Evolutionary conservation across 176 grass and related monocot species (phyloP).

Genomic region (Elymus sibiricus): DNA sequence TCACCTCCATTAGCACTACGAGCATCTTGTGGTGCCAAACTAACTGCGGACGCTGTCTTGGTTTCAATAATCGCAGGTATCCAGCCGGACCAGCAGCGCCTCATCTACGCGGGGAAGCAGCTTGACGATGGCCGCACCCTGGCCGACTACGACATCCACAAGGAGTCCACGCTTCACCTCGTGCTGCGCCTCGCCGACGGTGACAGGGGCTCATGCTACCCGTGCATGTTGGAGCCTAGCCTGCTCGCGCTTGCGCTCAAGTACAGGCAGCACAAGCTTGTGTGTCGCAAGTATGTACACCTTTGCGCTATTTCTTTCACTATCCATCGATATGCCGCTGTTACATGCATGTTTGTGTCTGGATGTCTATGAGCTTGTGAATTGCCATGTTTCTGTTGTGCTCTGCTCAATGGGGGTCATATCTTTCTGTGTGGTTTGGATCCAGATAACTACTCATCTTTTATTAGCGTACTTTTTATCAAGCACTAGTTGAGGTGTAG

Average conservation of each 20-base stretch:
- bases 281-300: neutral
- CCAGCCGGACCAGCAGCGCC: conserved; percentile 47
- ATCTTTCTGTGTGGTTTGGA: too few relatives aligned
- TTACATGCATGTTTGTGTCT: neutral
- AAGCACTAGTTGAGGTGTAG: too few relatives aligned
- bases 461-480: too few relatives aligned
- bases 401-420: neutral
- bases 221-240: neutral
- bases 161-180: conserved; percentile 48
- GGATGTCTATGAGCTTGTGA: neutral
- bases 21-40: too few relatives aligned
- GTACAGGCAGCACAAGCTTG: neutral
- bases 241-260: neutral
- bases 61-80: neutral
- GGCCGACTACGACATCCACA: conserved; percentile 50
- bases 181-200: conserved; percentile 30
- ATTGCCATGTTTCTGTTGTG: neutral
- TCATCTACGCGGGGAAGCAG: conserved; percentile 58
- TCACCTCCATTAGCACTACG: too few relatives aligned
- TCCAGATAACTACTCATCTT: too few relatives aligned
- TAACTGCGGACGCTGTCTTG: too few relatives aligned
- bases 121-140: conserved; percentile 45
- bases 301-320: neutral
- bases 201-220: neutral
- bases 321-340: neutral